Conservation (phyloP, 2,329 filamentous ascomycete genomes). For the Aquanectria penicillioides region DNA sequence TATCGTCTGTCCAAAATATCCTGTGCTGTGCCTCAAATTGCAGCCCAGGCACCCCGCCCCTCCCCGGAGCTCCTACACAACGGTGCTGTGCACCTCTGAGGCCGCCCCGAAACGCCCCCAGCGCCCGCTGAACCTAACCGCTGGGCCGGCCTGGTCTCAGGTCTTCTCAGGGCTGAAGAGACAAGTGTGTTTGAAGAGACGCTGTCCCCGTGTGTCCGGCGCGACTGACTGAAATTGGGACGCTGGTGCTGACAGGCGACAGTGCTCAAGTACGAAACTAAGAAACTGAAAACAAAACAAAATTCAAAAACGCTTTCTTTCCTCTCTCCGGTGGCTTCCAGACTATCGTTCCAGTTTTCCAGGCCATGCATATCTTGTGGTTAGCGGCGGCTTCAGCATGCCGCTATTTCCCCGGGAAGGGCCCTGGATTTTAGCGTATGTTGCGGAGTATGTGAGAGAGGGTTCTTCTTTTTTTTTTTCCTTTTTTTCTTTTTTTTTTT, state of each 20-base stretch:
- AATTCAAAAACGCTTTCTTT: not conserved
- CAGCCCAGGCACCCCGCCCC: too few species aligned
- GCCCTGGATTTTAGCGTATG: not conserved
- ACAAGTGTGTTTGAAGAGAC: too few species aligned
- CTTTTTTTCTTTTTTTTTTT: slow-evolving; percentile 5
- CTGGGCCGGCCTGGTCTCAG: too few species aligned
- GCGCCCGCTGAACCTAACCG: slow-evolving; percentile 3
- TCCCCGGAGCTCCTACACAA: too few species aligned
- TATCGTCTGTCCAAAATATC: too few species aligned
- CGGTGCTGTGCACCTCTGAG: too few species aligned
- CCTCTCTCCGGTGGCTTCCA: not conserved
- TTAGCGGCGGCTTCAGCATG: not conserved
- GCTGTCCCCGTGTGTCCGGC: too few species aligned
- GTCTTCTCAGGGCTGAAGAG: too few species aligned
- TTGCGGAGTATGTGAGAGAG: too few species aligned
- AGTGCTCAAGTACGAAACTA: slow-evolving; percentile 1
- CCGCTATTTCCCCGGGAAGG: not conserved
- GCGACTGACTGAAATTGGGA: too few species aligned
- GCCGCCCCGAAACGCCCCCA: slow-evolving; percentile 1
- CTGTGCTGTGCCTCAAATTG: not conserved
- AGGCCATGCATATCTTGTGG: not conserved
- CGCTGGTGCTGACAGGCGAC: not conserved
- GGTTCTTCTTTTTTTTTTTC: not conserved
- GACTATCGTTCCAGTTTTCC: not conserved
- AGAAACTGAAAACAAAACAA: not conserved